phyloP scores from a whole-genome alignment of 2,329 filamentous ascomycete species.

The Lojkania enalia region DNA sequence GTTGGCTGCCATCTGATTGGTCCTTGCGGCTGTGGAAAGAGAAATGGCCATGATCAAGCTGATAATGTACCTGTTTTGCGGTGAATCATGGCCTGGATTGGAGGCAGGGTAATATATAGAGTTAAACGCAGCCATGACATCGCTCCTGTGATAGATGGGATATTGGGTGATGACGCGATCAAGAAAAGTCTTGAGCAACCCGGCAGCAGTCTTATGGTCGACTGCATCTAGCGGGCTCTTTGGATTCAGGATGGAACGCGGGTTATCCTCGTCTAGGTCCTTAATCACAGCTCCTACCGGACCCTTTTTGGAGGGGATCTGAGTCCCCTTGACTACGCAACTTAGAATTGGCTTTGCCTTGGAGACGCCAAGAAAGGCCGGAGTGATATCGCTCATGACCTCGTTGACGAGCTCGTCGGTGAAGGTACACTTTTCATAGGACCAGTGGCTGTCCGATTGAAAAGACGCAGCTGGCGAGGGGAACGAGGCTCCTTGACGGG shows the following conservation, averaged over 20 bases:
- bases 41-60: constrained; percentile 45
- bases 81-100: constrained; percentile 28
- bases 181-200: constrained; percentile 38
- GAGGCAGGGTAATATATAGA: constrained; percentile 35
- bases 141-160: constrained; percentile 42
- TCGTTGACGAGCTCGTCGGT: constrained; percentile 38
- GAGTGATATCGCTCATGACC: constrained; percentile 41
- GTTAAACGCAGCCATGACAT: constrained; percentile 39
- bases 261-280: constrained; percentile 43
- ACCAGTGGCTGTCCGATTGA: constrained; percentile 24
- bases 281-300: constrained; percentile 38
- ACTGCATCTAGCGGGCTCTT: constrained; percentile 32
- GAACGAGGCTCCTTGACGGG: constrained; percentile 15
- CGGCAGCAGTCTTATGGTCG: constrained; percentile 35
- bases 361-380: constrained; percentile 41
- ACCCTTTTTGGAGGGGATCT: constrained; percentile 39
- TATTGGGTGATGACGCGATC: constrained; percentile 42
- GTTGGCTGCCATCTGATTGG: constrained; percentile 39
- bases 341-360: constrained; percentile 36
- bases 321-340: constrained; percentile 41
- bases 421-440: constrained; percentile 31
- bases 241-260: constrained; percentile 42
- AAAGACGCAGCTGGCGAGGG: constrained; percentile 31
- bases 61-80: constrained; percentile 40
- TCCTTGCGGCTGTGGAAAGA: constrained; percentile 38